These are phyloP conservation scores for Cercospora sp. DNA, from an alignment of 2,329 filamentous ascomycete species.

Conservation along the genomic window DNA sequence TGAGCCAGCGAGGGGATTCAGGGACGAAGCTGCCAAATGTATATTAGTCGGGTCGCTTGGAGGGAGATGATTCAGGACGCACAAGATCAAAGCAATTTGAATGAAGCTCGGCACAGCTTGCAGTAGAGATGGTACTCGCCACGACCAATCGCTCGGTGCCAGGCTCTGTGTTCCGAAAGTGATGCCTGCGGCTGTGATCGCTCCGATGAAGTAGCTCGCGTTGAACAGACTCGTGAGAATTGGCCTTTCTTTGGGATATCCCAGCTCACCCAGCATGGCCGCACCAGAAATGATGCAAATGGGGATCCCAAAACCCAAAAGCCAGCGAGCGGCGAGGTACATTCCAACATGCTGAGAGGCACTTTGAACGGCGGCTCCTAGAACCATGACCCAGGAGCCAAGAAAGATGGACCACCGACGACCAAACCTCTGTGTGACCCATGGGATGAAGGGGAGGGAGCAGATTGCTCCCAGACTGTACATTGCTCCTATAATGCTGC, in stretches of 20 bases:
- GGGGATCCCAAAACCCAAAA: conserved; percentile 64
- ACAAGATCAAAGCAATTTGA: conserved; percentile 27
- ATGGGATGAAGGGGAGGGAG: conserved; percentile 59
- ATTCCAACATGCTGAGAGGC: conserved; percentile 52
- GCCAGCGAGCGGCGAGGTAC: conserved; percentile 61
- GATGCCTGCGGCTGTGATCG: conserved; percentile 30
- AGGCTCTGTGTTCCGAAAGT: conserved; percentile 27
- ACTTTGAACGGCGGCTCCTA: conserved; percentile 60
- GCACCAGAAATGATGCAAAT: conserved; percentile 47
- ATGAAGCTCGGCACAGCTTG: conserved; percentile 27
- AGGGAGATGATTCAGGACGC: conserved; percentile 7
- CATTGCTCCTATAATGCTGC: conserved; percentile 58
- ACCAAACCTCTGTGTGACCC: conserved; percentile 58
- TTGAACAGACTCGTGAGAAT: conserved; percentile 29
- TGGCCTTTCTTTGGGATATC: conserved; percentile 28
- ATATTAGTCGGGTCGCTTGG: conserved; percentile 10
- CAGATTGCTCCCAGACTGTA: conserved; percentile 62
- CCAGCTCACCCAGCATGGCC: conserved; percentile 23
- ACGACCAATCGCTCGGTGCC: conserved; percentile 28
- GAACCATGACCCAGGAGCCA: conserved; percentile 56
- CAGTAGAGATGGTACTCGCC: conserved; percentile 31
- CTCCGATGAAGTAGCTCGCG: conserved; percentile 31
- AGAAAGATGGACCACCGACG: conserved; percentile 59
- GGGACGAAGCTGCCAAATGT: conserved; percentile 46
- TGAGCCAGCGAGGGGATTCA: conserved; percentile 50